These are phyloP conservation scores for Conoideocrella luteorostrata DNA, from an alignment of 2,329 filamentous ascomycete species.

Conservation along the genomic window DNA sequence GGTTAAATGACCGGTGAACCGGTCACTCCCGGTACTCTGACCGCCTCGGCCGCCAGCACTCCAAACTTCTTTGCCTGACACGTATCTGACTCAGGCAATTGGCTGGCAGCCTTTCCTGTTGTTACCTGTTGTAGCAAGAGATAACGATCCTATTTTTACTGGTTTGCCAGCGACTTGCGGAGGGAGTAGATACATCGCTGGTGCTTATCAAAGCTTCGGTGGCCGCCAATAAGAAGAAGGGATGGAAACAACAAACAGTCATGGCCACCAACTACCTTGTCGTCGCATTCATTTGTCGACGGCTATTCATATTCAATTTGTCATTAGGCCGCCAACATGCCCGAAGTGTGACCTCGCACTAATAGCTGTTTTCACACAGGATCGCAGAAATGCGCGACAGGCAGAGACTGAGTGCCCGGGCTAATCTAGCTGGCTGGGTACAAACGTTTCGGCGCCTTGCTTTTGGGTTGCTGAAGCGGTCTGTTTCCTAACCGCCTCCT, in stretches of 20 bases:
- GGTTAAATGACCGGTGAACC: no score
- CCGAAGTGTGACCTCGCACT: no score
- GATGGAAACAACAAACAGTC: no score
- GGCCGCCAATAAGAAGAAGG: no score
- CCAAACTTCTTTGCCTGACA: neutral
- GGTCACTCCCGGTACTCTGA: no score
- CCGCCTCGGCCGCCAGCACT: slow-evolving; percentile 6
- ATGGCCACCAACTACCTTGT: no score
- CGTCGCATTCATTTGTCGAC: neutral
- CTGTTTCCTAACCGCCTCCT: no score
- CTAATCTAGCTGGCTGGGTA: slow-evolving; percentile 4
- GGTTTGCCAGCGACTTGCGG: neutral
- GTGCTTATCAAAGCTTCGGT: no score
- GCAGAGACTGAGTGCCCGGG: neutral
- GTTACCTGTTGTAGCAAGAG: neutral
- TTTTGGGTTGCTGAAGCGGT: slow-evolving; percentile 1
- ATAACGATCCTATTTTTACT: neutral
- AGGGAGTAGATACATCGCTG: neutral
- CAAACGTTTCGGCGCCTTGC: neutral
- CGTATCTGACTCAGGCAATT: neutral
- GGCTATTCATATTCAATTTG: neutral
- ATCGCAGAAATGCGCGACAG: slow-evolving; percentile 3
- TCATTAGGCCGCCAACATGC: neutral
- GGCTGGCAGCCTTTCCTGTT: neutral
- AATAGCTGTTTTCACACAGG: no score